Percentiles rank a stretch among this genome's conserved stretches.
Evolutionary conservation across 441 rosid species (phyloP).

Genomic region (Macaranga tanarius): DNA sequence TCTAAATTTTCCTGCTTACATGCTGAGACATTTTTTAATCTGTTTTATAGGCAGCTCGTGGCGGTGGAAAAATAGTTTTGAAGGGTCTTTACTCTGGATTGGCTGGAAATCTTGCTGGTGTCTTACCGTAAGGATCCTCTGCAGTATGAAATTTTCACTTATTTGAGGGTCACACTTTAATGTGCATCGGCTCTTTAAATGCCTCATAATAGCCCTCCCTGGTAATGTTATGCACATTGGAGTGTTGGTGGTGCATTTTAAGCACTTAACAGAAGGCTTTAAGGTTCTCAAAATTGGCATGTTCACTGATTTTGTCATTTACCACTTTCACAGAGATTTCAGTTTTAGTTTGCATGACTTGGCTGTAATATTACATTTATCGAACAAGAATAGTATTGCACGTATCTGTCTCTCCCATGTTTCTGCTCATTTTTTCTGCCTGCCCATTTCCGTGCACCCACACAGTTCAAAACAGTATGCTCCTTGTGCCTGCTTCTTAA

Average conservation of each 20-base stretch:
- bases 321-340: neutral
- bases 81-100: conserved; percentile 57
- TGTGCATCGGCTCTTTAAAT: neutral
- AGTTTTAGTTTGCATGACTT: neutral
- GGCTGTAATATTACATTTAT: neutral
- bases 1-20: neutral
- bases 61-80: conserved; percentile 41
- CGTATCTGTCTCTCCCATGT: neutral
- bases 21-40: conserved; percentile 1
- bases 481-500: conserved; percentile 6
- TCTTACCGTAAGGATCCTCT: conserved; percentile 45
- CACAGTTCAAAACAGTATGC: neutral
- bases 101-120: conserved; percentile 57
- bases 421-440: neutral
- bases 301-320: neutral
- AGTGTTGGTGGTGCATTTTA: neutral
- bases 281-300: neutral
- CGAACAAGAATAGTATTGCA: neutral
- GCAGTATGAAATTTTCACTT: neutral
- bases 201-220: neutral
- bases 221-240: neutral
- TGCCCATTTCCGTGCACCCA: neutral
- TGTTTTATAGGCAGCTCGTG: conserved; percentile 42
- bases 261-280: neutral
- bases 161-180: neutral